Percentiles rank a stretch among this genome's conserved stretches.
Conservation (phyloP, 2,329 filamentous ascomycete genomes). For the Colletotrichum destructivum region DNA sequence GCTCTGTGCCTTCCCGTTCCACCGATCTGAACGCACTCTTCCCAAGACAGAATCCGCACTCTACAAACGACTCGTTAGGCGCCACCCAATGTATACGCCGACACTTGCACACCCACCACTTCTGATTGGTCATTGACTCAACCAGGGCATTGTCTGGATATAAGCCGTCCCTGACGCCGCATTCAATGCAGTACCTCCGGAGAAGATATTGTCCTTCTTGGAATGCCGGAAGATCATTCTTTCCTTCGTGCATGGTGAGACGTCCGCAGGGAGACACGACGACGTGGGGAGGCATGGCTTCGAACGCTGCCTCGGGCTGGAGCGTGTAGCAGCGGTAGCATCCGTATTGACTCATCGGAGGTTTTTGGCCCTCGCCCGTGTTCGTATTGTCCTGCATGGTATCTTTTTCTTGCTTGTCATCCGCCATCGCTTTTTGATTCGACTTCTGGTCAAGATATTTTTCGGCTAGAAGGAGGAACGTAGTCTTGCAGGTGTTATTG, state of each 20-base stretch:
- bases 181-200: slow-evolving; percentile 59
- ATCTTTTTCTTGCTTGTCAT: neutral
- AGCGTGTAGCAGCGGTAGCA: slow-evolving; percentile 43
- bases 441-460: neutral
- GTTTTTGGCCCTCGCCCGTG: neutral
- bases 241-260: neutral
- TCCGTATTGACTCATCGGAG: neutral
- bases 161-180: slow-evolving; percentile 55
- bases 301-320: slow-evolving; percentile 15
- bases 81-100: slow-evolving; percentile 37
- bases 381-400: neutral
- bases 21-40: neutral
- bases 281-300: neutral
- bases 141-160: slow-evolving; percentile 56
- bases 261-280: neutral
- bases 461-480: neutral
- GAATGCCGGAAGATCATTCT: neutral
- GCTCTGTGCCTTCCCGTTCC: neutral
- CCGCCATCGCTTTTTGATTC: neutral
- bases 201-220: slow-evolving; percentile 47
- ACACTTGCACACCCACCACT: slow-evolving; percentile 59
- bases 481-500: neutral
- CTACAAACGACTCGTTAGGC: neutral
- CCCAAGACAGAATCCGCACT: neutral
- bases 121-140: slow-evolving; percentile 55